Base-by-base conservation (phyloP, 1,284 basidiomycete genomes). In the Austropuccinia psidii region DNA sequence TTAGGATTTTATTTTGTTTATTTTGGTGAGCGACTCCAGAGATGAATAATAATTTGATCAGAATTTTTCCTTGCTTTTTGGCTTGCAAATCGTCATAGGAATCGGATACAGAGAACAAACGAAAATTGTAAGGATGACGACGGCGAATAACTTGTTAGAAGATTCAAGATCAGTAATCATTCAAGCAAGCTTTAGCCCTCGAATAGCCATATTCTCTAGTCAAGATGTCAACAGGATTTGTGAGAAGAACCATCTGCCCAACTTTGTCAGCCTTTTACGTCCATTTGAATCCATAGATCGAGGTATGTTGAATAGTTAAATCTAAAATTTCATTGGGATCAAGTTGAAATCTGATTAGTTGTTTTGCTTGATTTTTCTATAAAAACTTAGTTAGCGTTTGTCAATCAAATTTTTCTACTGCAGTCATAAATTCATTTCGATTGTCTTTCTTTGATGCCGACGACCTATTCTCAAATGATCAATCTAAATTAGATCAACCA, bases 251-350 rank as follows among this genome's bases (percentile, higher is more conserved):
- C 62, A 69, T 19, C 65, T 77, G 5, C 24, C 52, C 29, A 62
- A 73, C 64, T 62, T 77, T 57, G 76, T 74, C 33, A 55, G 49
- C 45, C 70, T 77, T 27, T 55, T 77, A 4, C 74, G 73, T 43
- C 77, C 77, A 35, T 77, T 74, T 67, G 68, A 76, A 13, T 54
- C 29, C 8, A 64, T 73, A 17, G 33, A 50, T 17, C 39, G 54
- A 41, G 64, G 73, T 69, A 31, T 47, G 58, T 54, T 24, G 19
- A 58, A 57, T 13, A 19, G 35, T 19, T 57, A 31, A 29, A 19
- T 47, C 17, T n/a, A 6, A 45, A 13, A 33, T 29, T 31, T 49
- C 19, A n/a, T 61, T 55, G 17, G 5, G 64, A 60, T 43, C 61
- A 66, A 17, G 67, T 74, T 17, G 21, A 72, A 39, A 39, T 69